Base-by-base conservation (phyloP, 202 grass and related monocot genomes). In the Hordeum pubiflorum region DNA sequence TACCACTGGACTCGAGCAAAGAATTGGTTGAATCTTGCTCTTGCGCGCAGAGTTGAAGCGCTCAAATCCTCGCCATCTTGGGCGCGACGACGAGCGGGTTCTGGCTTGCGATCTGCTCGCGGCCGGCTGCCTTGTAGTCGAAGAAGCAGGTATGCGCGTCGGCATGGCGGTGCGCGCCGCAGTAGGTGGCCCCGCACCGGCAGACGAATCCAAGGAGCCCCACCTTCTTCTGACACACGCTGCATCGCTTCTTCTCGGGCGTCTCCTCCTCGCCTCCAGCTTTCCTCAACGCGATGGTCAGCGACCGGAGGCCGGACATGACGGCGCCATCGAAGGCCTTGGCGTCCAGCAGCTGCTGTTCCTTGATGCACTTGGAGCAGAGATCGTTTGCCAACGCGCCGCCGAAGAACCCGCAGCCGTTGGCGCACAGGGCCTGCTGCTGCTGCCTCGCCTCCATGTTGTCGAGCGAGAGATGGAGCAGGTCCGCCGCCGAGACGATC, bases 191-290 rank as follows among this genome's bases (percentile, higher is more conserved):
- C 2, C 58, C 58, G 24, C 58, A 62, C 23, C 24, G 23, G 58
- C 58, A 62, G 12, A 5, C 58, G 5, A 89, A 89, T 2, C 87
- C 87, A n/a, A 77, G 62, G 54, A 82, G 58, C 17, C 83, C 87
- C 1, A 86, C 58, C 56, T 82, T 85, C 72, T 82, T 89, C 48
- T 37, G 75, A 26, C 79, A 89, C 37, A 46, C 22, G n/a, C 10
- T 17, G 69, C 87, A 86, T 4, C 79, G 57, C 31, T 61, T 89
- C 41, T 44, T 27, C 44, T 66, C 32, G 32, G 32, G 15, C 63
- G 63, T 66, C 31, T 64, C 9, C 63, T 18, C 63, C 32, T 37
- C 63, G 29, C 9, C 32, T 37, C 8, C 4, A 10, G 62, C 29
- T 36, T 64, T 36, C 15, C 0, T 10, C 62, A 64, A 18, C 62